Evolutionary conservation across 495 filamentous ascomycete genomes (phyloP).

Genomic region (Daldinia vernicosa): DNA sequence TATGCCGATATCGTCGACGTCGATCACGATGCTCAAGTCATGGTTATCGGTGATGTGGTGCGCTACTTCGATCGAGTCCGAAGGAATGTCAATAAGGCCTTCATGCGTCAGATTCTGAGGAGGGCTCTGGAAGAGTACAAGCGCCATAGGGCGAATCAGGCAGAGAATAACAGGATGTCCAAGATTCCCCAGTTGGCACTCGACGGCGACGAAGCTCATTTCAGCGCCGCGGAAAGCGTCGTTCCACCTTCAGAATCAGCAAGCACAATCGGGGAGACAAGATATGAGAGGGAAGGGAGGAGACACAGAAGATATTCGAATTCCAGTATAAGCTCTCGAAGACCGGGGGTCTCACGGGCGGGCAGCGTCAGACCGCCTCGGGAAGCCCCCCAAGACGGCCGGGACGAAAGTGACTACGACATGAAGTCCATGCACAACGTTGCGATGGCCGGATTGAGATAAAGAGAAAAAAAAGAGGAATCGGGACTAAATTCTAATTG

Average conservation of each 20-base stretch:
- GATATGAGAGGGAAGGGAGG: constrained; percentile 20
- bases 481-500: constrained; percentile 17
- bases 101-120: constrained; percentile 47
- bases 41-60: constrained; percentile 47
- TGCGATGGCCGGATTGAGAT: constrained; percentile 45
- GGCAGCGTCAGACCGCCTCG: constrained; percentile 13
- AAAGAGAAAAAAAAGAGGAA: constrained; percentile 9
- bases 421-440: constrained; percentile 47
- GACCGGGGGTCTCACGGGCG: constrained; percentile 12
- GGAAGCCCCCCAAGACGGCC: constrained; percentile 16
- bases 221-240: constrained; percentile 34
- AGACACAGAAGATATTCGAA: constrained; percentile 25
- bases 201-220: constrained; percentile 26
- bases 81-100: constrained; percentile 49
- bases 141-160: constrained; percentile 21
- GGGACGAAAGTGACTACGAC: constrained; percentile 39
- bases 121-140: constrained; percentile 47
- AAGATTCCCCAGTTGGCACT: constrained; percentile 5
- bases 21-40: constrained; percentile 46
- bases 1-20: constrained; percentile 48
- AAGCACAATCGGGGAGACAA: constrained; percentile 16
- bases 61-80: constrained; percentile 48
- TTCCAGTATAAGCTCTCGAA: constrained; percentile 28
- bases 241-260: constrained; percentile 23
- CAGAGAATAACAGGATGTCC: constrained; percentile 20